phyloP scores from a whole-genome alignment of 768 basidiomycete species.

The Trametes sanguinea region DNA sequence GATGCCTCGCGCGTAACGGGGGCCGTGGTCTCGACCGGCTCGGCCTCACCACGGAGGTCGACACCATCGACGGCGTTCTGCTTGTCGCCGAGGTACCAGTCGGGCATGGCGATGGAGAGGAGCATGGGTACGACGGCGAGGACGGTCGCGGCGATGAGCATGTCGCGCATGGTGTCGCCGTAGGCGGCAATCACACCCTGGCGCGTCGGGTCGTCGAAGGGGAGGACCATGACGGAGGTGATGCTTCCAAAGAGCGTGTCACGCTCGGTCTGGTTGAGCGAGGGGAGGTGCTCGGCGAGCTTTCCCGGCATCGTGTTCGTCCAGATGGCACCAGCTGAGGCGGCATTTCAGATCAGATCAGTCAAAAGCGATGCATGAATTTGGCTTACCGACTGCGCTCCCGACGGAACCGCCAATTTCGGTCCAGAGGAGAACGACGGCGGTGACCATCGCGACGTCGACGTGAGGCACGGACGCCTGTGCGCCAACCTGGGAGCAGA shows the following conservation, averaged over 20 bases:
- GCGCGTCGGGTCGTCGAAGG: constrained; percentile 18
- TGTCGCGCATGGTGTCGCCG: constrained; percentile 22
- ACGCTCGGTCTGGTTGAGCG: constrained; percentile 11
- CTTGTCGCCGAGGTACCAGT: constrained; percentile 66
- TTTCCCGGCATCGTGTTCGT: constrained; percentile 28
- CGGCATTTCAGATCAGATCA: too few species aligned
- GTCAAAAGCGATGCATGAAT: too few species aligned
- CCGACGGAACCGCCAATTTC: constrained; percentile 47
- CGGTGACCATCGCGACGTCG: constrained; percentile 48
- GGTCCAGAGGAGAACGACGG: constrained; percentile 46
- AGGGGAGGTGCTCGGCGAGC: constrained; percentile 29
- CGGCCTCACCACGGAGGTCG: constrained; percentile 20
- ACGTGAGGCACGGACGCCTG: constrained; percentile 50
- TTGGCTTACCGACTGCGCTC: constrained; percentile 29
- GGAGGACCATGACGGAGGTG: constrained; percentile 11
- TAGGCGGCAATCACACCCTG: constrained; percentile 23
- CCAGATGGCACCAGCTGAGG: constrained; percentile 25
- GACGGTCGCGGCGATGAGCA: constrained; percentile 18
- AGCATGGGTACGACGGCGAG: constrained; percentile 15
- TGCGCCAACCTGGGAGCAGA: constrained; percentile 42
- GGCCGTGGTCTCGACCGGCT: neutral
- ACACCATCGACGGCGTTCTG: constrained; percentile 69
- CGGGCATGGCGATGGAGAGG: constrained; percentile 47
- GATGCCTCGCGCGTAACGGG: neutral
- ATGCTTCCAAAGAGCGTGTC: constrained; percentile 23